phyloP scores from a whole-genome alignment of 441 rosid genomes.

The Croton setiger region DNA sequence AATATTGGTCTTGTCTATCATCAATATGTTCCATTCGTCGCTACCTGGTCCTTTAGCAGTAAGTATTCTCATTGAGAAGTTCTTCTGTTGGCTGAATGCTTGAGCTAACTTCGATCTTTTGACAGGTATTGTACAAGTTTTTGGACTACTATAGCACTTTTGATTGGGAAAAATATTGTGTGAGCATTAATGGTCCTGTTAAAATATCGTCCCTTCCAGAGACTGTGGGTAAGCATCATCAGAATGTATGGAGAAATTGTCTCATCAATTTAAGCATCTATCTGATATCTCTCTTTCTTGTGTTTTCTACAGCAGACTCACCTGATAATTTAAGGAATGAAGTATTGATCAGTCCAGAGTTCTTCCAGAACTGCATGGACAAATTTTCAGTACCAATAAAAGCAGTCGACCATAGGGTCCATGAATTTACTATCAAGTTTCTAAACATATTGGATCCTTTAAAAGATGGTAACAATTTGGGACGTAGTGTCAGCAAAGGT shows the following conservation, averaged over 20 bases:
- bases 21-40: conserved; percentile 72
- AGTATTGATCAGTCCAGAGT: conserved; percentile 55
- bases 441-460: conserved; percentile 90
- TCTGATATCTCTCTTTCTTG: conserved; percentile 15
- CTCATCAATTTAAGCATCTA: conserved; percentile 7
- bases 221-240: conserved; percentile 43
- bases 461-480: conserved; percentile 79
- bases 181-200: conserved; percentile 59
- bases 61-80: conserved; percentile 26
- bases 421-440: conserved; percentile 53
- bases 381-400: conserved; percentile 42
- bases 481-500: conserved; percentile 91
- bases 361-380: conserved; percentile 45
- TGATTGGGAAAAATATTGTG: conserved; percentile 74
- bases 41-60: conserved; percentile 77
- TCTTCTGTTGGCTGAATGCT: conserved; percentile 16
- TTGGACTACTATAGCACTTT: conserved; percentile 80
- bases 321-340: conserved; percentile 37
- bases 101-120: conserved; percentile 16
- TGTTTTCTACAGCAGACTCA: conserved; percentile 34
- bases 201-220: conserved; percentile 52
- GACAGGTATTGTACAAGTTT: conserved; percentile 74
- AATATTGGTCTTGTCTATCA: conserved; percentile 62
- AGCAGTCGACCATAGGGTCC: conserved; percentile 32
- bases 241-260: conserved; percentile 16